Conservation (phyloP, 2,329 filamentous ascomycete genomes). For the Drechslerella stenobrocha region DNA sequence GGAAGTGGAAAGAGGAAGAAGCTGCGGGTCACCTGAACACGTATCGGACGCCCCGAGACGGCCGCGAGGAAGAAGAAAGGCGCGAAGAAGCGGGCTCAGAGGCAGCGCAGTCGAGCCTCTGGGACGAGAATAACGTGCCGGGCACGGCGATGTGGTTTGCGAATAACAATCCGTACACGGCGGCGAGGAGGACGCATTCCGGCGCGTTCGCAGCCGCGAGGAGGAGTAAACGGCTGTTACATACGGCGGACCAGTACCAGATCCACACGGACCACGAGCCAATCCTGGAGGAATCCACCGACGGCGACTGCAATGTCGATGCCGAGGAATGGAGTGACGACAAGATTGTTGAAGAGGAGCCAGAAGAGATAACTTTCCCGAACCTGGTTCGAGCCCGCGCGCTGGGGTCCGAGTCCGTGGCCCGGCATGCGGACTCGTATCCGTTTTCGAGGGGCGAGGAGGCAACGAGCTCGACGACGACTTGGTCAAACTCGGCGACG, state of each 20-base stretch:
- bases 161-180: constrained; percentile 43
- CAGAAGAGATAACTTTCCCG: constrained; percentile 9
- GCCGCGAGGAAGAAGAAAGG: neutral
- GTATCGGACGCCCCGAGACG: constrained; percentile 28
- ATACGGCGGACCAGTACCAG: constrained; percentile 16
- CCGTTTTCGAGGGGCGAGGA: constrained; percentile 24
- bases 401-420: neutral
- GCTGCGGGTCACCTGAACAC: constrained; percentile 27
- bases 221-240: constrained; percentile 13
- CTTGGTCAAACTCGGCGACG: constrained; percentile 43
- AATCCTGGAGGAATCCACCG: constrained; percentile 22
- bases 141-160: constrained; percentile 28
- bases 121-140: constrained; percentile 3
- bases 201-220: constrained; percentile 30
- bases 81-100: neutral
- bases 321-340: neutral
- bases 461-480: constrained; percentile 27
- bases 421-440: constrained; percentile 20
- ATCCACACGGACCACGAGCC: constrained; percentile 17
- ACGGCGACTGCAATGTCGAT: constrained; percentile 3
- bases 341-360: neutral
- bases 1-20: constrained; percentile 25
- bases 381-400: constrained; percentile 3
- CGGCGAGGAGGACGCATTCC: constrained; percentile 39
- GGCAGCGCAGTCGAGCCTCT: neutral